Evolutionary conservation across 495 filamentous ascomycete genomes (phyloP).

Genomic region (Aspergillus incahuasiensis): DNA sequence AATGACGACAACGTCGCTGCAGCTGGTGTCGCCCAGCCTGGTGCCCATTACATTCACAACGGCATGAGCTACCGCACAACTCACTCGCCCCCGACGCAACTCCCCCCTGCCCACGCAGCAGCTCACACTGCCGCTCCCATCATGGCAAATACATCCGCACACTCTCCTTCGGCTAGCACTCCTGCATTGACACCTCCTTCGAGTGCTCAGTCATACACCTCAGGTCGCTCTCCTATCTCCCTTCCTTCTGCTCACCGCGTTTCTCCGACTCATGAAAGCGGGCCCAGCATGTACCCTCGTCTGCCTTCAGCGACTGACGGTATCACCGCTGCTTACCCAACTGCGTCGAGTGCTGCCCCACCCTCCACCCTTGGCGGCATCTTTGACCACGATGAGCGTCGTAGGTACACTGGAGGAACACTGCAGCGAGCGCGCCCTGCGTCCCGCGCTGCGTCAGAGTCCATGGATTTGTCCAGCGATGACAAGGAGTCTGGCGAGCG

Average conservation of each 20-base stretch:
- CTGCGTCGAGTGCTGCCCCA: constrained; percentile 62
- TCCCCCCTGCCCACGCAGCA: constrained; percentile 51
- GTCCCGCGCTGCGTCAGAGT: constrained; percentile 30
- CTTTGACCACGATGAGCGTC: constrained; percentile 76
- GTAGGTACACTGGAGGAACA: constrained; percentile 81
- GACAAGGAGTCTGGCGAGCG: constrained; percentile 41
- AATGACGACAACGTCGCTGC: constrained; percentile 74
- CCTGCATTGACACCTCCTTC: constrained; percentile 88
- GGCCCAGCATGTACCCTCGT: constrained; percentile 73
- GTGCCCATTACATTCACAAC: constrained; percentile 56
- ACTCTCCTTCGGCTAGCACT: constrained; percentile 55
- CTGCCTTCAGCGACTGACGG: constrained; percentile 67
- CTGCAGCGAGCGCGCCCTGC: constrained; percentile 67
- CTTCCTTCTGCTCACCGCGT: constrained; percentile 53
- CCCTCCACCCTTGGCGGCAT: constrained; percentile 74
- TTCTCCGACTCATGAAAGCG: constrained; percentile 61
- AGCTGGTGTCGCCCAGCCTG: constrained; percentile 66
- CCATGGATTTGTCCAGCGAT: constrained; percentile 57
- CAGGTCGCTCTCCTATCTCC: constrained; percentile 76
- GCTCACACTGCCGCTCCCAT: constrained; percentile 56
- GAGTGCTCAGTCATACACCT: constrained; percentile 79
- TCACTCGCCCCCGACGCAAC: constrained; percentile 62
- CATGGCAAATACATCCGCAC: constrained; percentile 49
- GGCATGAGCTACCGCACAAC: constrained; percentile 62
- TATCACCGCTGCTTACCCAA: constrained; percentile 52